These are phyloP conservation scores for Amaranthus cruentus DNA, from an alignment of 148 eudicot genomes.

Conservation along the genomic window DNA sequence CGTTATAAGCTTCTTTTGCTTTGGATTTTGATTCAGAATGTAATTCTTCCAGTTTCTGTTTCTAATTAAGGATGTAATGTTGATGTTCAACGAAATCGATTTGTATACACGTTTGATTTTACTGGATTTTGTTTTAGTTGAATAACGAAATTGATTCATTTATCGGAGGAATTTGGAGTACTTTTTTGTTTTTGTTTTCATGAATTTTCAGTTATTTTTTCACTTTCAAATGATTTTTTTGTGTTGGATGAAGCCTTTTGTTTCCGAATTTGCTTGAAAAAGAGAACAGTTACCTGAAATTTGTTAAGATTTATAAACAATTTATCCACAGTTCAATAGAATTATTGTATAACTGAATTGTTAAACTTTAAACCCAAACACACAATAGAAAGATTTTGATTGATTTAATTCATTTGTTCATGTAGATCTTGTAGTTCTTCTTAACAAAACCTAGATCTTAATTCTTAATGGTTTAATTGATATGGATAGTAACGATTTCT, in stretches of 20 bases:
- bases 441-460: conserved; percentile 13
- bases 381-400: background rate
- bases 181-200: background rate
- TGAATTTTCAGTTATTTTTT: background rate
- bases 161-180: no score
- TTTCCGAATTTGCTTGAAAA: background rate
- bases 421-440: conserved; percentile 9
- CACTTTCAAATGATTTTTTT: no score
- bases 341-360: background rate
- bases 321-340: no score
- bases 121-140: background rate
- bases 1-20: background rate
- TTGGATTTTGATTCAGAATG: conserved; percentile 11
- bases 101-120: background rate
- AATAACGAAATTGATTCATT: no score
- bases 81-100: background rate
- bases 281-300: no score
- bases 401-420: background rate
- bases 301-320: no score
- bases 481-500: background rate
- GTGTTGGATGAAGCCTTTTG: background rate
- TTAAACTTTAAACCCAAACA: background rate
- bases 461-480: background rate
- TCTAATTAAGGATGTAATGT: background rate
- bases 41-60: conserved; percentile 3